These are phyloP conservation scores for Yamadazyma scolyti DNA, from an alignment of 805 yeast species.

Conservation along the genomic window DNA sequence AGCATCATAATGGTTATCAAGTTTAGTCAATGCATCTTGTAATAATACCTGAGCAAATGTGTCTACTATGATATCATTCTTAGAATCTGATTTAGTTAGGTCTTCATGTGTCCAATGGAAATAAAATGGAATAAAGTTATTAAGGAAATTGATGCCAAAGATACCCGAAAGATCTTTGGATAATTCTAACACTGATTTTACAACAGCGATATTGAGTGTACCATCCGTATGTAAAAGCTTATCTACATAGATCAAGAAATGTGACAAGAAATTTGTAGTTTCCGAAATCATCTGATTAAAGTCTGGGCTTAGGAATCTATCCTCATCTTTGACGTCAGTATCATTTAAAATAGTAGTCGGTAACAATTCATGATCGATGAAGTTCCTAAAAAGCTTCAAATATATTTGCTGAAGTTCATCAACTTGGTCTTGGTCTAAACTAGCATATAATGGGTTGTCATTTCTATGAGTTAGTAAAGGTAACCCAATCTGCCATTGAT, in stretches of 20 bases:
- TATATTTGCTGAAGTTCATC: constrained; percentile 35
- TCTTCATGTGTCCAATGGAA: constrained; percentile 35
- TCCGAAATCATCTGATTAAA: constrained; percentile 38
- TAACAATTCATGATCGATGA: constrained; percentile 28
- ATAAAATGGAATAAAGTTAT: constrained; percentile 44
- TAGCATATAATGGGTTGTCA: constrained; percentile 16
- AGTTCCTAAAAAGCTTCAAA: constrained; percentile 34
- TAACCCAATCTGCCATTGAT: constrained; percentile 42
- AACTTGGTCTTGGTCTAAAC: constrained; percentile 20
- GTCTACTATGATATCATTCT: constrained; percentile 19
- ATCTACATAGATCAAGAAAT: constrained; percentile 34
- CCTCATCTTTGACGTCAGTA: constrained; percentile 3
- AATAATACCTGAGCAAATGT: constrained; percentile 31
- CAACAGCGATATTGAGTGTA: constrained; percentile 19
- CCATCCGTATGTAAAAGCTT: constrained; percentile 25
- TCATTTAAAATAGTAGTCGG: constrained; percentile 4
- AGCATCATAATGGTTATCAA: constrained; percentile 27
- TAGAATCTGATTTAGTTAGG: background rate
- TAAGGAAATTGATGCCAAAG: constrained; percentile 46
- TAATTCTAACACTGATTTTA: constrained; percentile 16
- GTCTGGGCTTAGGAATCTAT: constrained; percentile 34
- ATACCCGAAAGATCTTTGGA: constrained; percentile 22
- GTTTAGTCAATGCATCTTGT: constrained; percentile 17
- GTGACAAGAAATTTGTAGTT: constrained; percentile 38
- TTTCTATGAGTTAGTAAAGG: constrained; percentile 15